Evolutionary conservation across 2,329 filamentous ascomycete species (phyloP), one percentile per base, ranked within the genome.

Genomic region (Colletotrichum viniferum): DNA sequence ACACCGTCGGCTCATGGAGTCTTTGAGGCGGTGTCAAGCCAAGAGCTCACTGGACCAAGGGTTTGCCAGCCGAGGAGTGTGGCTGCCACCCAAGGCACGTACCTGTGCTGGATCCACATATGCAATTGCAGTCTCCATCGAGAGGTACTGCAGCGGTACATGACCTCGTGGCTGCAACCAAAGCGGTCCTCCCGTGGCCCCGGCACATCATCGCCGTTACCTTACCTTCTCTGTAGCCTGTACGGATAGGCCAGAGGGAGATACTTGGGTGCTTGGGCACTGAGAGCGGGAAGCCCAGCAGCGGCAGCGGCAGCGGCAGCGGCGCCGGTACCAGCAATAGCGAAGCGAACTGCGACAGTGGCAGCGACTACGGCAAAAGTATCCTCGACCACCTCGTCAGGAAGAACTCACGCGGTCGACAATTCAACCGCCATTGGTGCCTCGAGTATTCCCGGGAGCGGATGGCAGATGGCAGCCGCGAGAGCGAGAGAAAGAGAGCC

Each of bases 91-190:
- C 55, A 13, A 21, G 10, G 52, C 52, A 69, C 28, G 36, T 62
- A 60, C 26, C 30, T 16, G 26, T 8, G 14, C 24, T 14, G 48
- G 69, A 63, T 10, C 73, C 69, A 62, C 38, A 28, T 16, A 16
- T 13, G 52, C 30, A 38, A 55, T 60, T 60, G 52, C 65, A 32
- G 14, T n/a, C 62, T 18, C 56, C 62, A 67, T 55, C n/a, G 55
- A 2, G 8, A 62, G 56, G 69, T 64, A 76, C 69, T 69, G 73
- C 63, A 73, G 64, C 58, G 64, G 64, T 76, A 76, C 73, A 73
- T 55, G 34, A 36, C 73, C 73, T 76, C 64, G 73, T 76, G 73
- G 73, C 69, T 72, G 73, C 73, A 64, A 63, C 63, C 63, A 63
- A 58, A 72, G 63, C 21, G 56, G 67, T 52, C 72, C 48, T 73